A percentile compares a stretch with the other conserved stretches of the same genome.
phyloP scores from a whole-genome alignment of 768 basidiomycete genomes.

The Lactarius evosmus region DNA sequence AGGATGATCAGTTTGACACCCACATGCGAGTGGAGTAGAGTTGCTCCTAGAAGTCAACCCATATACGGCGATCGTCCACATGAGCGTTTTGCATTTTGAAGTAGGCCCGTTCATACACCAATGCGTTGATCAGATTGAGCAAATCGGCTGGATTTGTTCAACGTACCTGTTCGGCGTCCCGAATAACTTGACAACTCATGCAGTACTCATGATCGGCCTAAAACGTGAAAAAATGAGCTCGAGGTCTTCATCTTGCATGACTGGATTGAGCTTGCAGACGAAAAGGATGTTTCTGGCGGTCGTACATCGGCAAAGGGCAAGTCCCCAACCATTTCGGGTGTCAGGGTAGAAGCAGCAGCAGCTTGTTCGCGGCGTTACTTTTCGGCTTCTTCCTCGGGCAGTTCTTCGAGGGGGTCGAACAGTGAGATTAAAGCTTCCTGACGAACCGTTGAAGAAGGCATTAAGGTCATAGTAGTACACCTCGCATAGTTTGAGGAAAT shows the following conservation, averaged over 20 bases:
- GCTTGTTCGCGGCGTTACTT: conserved; percentile 78
- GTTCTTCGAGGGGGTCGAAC: conserved; percentile 54
- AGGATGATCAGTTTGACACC: conserved; percentile 28
- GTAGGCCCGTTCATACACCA: conserved; percentile 59
- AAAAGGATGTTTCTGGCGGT: conserved; percentile 98
- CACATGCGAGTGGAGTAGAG: conserved; percentile 1
- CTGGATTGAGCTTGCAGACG: conserved; percentile 97
- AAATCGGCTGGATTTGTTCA: neutral
- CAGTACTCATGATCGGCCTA: conserved; percentile 89
- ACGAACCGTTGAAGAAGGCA: conserved; percentile 93
- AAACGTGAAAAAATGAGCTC: conserved; percentile 97
- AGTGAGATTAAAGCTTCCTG: neutral
- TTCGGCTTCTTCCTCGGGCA: conserved; percentile 87
- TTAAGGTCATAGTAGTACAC: conserved; percentile 95
- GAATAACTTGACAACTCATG: conserved; percentile 97
- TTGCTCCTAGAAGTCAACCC: conserved; percentile 92
- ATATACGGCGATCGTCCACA: conserved; percentile 95
- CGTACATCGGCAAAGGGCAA: conserved; percentile 96
- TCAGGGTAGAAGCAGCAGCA: conserved; percentile 88
- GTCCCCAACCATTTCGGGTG: conserved; percentile 99
- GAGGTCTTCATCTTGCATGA: conserved; percentile 92
- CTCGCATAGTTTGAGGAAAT: conserved; percentile 98
- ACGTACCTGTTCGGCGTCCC: conserved; percentile 92
- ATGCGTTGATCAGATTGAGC: neutral
- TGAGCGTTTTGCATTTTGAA: conserved; percentile 99